These are phyloP conservation scores for Paecilomyces sp. DNA, from an alignment of 2,329 filamentous ascomycete species.

Conservation along the genomic window DNA sequence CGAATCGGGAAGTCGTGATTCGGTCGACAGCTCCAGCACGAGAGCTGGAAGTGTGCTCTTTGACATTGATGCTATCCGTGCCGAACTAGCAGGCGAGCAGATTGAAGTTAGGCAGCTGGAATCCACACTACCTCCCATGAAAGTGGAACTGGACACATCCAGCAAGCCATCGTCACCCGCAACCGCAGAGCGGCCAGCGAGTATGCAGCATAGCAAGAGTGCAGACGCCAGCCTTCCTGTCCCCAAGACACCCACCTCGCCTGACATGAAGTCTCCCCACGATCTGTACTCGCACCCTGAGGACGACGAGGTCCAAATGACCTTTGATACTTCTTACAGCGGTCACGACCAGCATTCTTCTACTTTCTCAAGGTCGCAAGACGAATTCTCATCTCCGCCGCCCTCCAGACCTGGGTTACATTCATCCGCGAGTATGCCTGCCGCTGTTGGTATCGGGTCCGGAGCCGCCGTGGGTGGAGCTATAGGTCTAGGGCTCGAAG, in stretches of 20 bases:
- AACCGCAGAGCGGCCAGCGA: not conserved
- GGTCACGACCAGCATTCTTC: slow-evolving; percentile 20
- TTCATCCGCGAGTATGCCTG: slow-evolving; percentile 25
- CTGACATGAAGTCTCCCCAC: slow-evolving; percentile 6
- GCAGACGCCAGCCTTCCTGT: slow-evolving; percentile 25
- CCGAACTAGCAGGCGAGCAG: slow-evolving; percentile 68
- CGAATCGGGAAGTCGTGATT: slow-evolving; percentile 18
- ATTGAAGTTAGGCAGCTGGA: slow-evolving; percentile 72
- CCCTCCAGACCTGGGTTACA: slow-evolving; percentile 18
- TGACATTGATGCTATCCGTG: slow-evolving; percentile 88
- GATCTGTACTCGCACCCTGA: slow-evolving; percentile 7
- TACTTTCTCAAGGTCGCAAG: slow-evolving; percentile 7
- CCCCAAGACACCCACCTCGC: slow-evolving; percentile 8
- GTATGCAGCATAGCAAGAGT: slow-evolving; percentile 31
- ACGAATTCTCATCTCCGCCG: slow-evolving; percentile 6
- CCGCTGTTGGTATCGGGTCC: slow-evolving; percentile 13
- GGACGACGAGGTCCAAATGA: slow-evolving; percentile 53
- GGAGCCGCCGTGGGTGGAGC: slow-evolving; percentile 7
- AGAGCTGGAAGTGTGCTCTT: slow-evolving; percentile 62
- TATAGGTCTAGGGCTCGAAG: slow-evolving; percentile 26
- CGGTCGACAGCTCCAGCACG: slow-evolving; percentile 17
- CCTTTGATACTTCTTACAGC: slow-evolving; percentile 60
- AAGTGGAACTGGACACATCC: slow-evolving; percentile 52
- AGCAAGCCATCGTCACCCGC: slow-evolving; percentile 1
- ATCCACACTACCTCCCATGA: slow-evolving; percentile 85